A percentile compares a stretch with the other conserved stretches of the same genome.
Evolutionary conservation across 2,329 filamentous ascomycete genomes (phyloP).

Genomic region (Sarocladium strictum): DNA sequence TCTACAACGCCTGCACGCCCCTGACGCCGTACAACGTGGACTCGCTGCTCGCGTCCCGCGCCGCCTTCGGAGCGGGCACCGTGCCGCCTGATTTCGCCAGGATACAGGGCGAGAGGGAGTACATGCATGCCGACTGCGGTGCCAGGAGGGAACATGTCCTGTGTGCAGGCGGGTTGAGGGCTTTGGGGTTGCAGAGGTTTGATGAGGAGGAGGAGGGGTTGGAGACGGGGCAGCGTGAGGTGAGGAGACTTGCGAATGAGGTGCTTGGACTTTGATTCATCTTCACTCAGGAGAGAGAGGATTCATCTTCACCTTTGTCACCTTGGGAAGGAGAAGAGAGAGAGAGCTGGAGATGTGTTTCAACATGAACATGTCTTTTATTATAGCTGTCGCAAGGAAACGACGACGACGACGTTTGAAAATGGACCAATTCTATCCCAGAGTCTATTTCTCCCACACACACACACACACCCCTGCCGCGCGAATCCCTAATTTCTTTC

Average conservation of each 20-base stretch:
- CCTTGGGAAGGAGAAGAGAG: too few species aligned
- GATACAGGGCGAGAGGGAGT: conserved; percentile 51
- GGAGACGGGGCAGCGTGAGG: not conserved
- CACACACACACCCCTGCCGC: too few species aligned
- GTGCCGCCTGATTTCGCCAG: conserved; percentile 61
- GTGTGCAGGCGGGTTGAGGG: conserved; percentile 10
- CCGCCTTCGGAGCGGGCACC: conserved; percentile 56
- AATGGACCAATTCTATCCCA: too few species aligned
- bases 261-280: not conserved
- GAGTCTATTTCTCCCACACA: too few species aligned
- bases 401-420: too few species aligned
- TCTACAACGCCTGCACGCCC: conserved; percentile 79
- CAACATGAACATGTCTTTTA: too few species aligned
- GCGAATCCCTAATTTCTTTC: too few species aligned
- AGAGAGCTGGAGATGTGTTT: too few species aligned
- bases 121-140: conserved; percentile 37
- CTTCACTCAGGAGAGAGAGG: too few species aligned
- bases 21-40: conserved; percentile 63
- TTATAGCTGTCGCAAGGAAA: too few species aligned
- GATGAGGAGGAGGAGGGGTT: not conserved
- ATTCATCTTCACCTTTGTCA: too few species aligned
- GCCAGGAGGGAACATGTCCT: conserved; percentile 23
- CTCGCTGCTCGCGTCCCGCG: conserved; percentile 60
- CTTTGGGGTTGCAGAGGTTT: conserved; percentile 6
- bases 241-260: not conserved